Evolutionary conservation across 2,329 filamentous ascomycete genomes (phyloP).

Genomic region (Xenosphaeropsis pyriputrescens): DNA sequence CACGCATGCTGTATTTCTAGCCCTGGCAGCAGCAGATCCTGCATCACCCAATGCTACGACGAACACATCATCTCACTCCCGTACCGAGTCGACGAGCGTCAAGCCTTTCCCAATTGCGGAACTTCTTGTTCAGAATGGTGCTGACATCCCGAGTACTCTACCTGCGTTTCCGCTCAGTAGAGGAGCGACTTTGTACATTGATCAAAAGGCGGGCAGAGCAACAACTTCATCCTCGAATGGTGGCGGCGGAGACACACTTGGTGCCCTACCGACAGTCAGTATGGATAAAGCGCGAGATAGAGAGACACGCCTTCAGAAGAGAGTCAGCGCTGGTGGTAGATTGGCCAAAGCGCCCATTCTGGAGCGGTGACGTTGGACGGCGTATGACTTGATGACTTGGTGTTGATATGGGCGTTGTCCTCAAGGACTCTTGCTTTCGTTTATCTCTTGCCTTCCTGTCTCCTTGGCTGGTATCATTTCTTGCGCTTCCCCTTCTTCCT

Average conservation of each 20-base stretch:
- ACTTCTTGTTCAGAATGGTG: constrained; percentile 83
- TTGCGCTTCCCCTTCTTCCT: too few relatives aligned
- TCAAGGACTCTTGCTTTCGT: too few relatives aligned
- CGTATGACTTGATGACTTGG: too few relatives aligned
- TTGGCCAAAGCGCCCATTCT: constrained; percentile 31
- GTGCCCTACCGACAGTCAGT: constrained; percentile 41
- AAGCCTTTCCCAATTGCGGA: constrained; percentile 81
- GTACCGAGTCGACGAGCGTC: constrained; percentile 24
- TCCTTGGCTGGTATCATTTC: too few relatives aligned
- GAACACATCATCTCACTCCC: constrained; percentile 19
- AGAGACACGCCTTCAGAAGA: constrained; percentile 60
- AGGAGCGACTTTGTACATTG: constrained; percentile 70
- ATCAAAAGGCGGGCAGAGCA: constrained; percentile 49
- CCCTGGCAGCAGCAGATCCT: constrained; percentile 83
- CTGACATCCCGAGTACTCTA: constrained; percentile 61
- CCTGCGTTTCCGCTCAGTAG: constrained; percentile 75
- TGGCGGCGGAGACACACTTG: constrained; percentile 36
- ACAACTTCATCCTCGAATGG: constrained; percentile 6
- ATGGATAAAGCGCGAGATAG: constrained; percentile 43
- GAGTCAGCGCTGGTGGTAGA: constrained; percentile 63
- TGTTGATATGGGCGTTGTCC: too few relatives aligned
- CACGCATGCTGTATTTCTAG: constrained; percentile 81
- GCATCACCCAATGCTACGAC: constrained; percentile 49
- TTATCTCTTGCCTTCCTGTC: too few relatives aligned
- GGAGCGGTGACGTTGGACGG: constrained; percentile 9